Base-by-base conservation (phyloP, 352 stramenopile species). In the Discostella stelligera region DNA sequence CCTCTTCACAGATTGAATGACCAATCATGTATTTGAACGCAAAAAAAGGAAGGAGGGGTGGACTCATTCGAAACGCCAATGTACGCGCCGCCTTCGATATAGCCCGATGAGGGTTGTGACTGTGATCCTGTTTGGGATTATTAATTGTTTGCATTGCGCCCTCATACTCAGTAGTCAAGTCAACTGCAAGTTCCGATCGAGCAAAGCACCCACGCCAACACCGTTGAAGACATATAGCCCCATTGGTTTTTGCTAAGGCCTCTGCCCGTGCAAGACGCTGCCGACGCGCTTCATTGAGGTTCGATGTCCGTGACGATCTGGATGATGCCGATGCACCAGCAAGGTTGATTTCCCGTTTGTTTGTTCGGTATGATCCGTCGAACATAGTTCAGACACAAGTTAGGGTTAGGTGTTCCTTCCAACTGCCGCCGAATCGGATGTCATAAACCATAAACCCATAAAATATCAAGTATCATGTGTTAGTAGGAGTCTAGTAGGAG, bases 291-390 rank as follows among this genome's bases (percentile, higher is more conserved):
- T 56, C 44, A 44, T 74, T 61, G 11, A 83, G 39, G 11, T 75
- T 62, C 2, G 64, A 37, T 3, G 55, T 69, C 4, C 73, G 59
- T 10, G 71, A 66, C 14, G 58, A 69, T 37, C 52, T 66, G 3
- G 58, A 56, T 14, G 72, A 71, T 11, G 71, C 49, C 3, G 73
- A 72, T 18, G 56, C 68, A 0, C 79, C 72, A 9, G 66, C 61
- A 6, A 87, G 61, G 55, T 89, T 85, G 21, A 87, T 79, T 66
- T 85, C 70, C 52, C 74, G 60, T 16, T 72, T 74, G 66, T 80
- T 80, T 25, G 68, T 79, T 70, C 77, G 65, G 44, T 78, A 66
- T 44, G 74, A 84, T 39, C 83, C 83, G 63, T 89, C 83, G 48
- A 89, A 89, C 83, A 89, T 89, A 14, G 7, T 44, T 44, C 37